Evolutionary conservation across 176 grass and related monocot genomes (phyloP).

Genomic region (Oryza brachyantha): DNA sequence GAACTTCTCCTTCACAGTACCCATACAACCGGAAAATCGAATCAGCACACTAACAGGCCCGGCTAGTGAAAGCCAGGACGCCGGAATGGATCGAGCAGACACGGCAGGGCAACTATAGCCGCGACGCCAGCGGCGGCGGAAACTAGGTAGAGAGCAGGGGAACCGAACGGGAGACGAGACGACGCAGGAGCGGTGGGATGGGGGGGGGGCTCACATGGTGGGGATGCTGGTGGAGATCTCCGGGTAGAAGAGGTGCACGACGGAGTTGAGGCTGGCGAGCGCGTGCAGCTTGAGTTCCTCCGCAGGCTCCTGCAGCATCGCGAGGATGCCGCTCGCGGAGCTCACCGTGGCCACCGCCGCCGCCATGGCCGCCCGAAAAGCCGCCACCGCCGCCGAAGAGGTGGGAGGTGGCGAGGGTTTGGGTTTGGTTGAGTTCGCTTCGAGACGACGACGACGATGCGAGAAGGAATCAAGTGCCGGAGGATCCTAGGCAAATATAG

Average conservation of each 20-base stretch:
- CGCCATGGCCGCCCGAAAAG: slow-evolving; percentile 31
- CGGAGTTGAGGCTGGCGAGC: slow-evolving; percentile 77
- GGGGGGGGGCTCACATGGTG: slow-evolving; percentile 62
- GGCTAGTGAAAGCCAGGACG: background rate
- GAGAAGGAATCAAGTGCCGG: background rate
- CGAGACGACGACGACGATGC: slow-evolving; percentile 28
- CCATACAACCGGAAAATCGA: background rate
- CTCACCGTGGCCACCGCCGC: slow-evolving; percentile 72
- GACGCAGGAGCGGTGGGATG: background rate
- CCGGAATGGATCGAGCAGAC: slow-evolving; percentile 20
- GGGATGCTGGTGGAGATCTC: slow-evolving; percentile 99
- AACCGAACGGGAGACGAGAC: background rate
- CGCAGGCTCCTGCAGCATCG: slow-evolving; percentile 88
- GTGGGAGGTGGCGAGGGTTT: slow-evolving; percentile 30
- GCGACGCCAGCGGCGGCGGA: background rate
- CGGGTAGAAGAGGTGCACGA: slow-evolving; percentile 97
- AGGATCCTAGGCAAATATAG: slow-evolving; percentile 18
- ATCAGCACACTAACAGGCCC: slow-evolving; percentile 7
- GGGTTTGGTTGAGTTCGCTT: slow-evolving; percentile 33
- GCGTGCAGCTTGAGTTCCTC: slow-evolving; percentile 91
- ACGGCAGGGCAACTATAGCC: background rate
- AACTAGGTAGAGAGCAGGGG: background rate
- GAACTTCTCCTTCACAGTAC: background rate
- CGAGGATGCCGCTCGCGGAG: slow-evolving; percentile 89
- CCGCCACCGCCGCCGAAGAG: slow-evolving; percentile 22